Base-by-base conservation (phyloP, 352 stramenopile genomes). In the Phytophthora palmivora region DNA sequence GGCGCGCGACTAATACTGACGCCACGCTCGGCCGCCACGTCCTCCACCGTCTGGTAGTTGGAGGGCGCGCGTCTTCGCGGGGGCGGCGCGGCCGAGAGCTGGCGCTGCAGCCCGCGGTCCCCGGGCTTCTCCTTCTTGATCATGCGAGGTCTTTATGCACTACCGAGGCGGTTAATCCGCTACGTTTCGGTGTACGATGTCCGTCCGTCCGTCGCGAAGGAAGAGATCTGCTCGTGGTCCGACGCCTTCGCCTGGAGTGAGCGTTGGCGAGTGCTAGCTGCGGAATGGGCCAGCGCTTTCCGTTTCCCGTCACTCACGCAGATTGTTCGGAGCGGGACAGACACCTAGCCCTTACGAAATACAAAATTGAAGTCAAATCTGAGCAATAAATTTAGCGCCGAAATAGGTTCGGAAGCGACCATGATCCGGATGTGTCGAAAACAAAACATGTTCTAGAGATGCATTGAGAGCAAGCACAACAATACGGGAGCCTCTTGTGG, bases 1-100 rank as follows among this genome's bases (percentile, higher is more conserved):
- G 46, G 46, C 9, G 63, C 46, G n/a, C 63, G 51, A 24, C 67
- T 74, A 45, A 83, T 76, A 48, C 74, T 72, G 28, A 75, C 68
- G 30, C 69, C 62, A 47, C 78, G 74, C 55, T 87, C 63, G 0
- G 72, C 69, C 49, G 58, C 77, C 24, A 78, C 73, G 68, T 91
- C 82, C 43, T 91, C 81, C 10, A 94, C 70, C 37, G 73, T 89
- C 72, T 94, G 85, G 67, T 94, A 94, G 68, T 94, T 94, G 51
- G 85, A 94, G 21, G 67, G 24, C 32, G 84, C 82, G 42, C 84
- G 84, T 2, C 84, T 79, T 3, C 84, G 81, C 36, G 69, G 72
- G 37, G 50, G 57, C n/a, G n/a, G n/a, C 41, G 50, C 58, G 24
- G 55, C 61, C 15, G 67, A 62, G 33, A 56, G 24, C 52, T 75